Evolutionary conservation across 805 yeast species (phyloP).

Genomic region (Candida michaelii): DNA sequence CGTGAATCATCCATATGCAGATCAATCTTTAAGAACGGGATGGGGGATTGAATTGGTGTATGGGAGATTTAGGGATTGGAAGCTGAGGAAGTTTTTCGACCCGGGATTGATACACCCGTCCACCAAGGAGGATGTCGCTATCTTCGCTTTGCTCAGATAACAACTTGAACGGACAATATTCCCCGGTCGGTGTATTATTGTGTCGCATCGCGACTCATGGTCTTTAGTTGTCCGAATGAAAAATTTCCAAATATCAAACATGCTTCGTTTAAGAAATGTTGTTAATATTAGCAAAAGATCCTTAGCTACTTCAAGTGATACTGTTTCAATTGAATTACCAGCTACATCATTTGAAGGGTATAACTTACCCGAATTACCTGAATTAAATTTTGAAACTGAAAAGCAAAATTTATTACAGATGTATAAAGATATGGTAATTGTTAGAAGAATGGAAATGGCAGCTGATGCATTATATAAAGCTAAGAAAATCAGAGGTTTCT

Average conservation of each 20-base stretch:
- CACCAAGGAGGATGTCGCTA: too few relatives aligned
- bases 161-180: conserved; percentile 3
- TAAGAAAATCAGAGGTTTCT: conserved; percentile 97
- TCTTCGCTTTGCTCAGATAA: too few relatives aligned
- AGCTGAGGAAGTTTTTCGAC: too few relatives aligned
- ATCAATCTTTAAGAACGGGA: too few relatives aligned
- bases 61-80: too few relatives aligned
- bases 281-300: conserved; percentile 26
- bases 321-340: conserved; percentile 62
- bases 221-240: conserved; percentile 11
- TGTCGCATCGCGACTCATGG: conserved; percentile 8
- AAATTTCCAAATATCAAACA: conserved; percentile 6
- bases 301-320: conserved; percentile 38
- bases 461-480: conserved; percentile 98
- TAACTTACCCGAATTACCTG: conserved; percentile 65
- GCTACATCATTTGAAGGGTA: conserved; percentile 84
- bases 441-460: conserved; percentile 98
- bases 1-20: too few relatives aligned
- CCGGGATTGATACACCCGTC: too few relatives aligned
- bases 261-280: conserved; percentile 7
- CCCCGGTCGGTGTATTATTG: conserved; percentile 2
- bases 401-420: conserved; percentile 79
- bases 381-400: conserved; percentile 70
- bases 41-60: too few relatives aligned
- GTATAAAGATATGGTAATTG: conserved; percentile 94